Base-by-base conservation (phyloP, 139 green algal genomes). In the Micromonas commoda region DNA sequence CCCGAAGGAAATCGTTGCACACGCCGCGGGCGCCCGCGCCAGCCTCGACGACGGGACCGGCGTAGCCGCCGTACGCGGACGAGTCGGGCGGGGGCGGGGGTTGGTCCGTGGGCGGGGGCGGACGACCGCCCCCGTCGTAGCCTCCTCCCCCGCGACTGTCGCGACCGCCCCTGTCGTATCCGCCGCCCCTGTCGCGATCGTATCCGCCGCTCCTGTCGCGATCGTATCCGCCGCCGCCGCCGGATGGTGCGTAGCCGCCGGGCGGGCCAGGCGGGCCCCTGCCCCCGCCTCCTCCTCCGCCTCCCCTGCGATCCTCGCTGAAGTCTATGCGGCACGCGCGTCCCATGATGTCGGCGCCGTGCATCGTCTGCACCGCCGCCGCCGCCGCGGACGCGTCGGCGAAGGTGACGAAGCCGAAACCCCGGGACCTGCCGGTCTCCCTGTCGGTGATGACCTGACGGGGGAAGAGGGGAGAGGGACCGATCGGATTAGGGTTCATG, bases 361-460 rank as follows among this genome's bases (percentile, higher is more conserved):
- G 5, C 26, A 32, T 33, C 26, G 5, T 70, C 31, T 70, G 28
- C 31, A 70, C 63, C 28, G 28, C 28, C 31, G 31, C 21, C 63
- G 24, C 24, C 28, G 28, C 28, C 28, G 63, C 28, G 2, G 20
- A 3, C 6, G 28, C 21, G 63, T 70, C 63, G 28, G 31, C 63
- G 61, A 96, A 96, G 0, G 77, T 90, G 0, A 96, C 91, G 69
- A 96, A 96, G 52, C 91, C 91, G 81, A 96, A 96, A 60, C 91
- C 91, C 26, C 91, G 81, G 2, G 88, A 90, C n/a, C 87, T 83
- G 16, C 75, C 65, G 0, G 89, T 92, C 28, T 86, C 81, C 13
- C 81, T 70, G 26, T 86, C 81, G 28, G 57, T 70, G 31, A 86
- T 67, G 29, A 86, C 82, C n/a, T n/a, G n/a, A n/a, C n/a, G n/a